phyloP scores from a whole-genome alignment of 148 eudicot species.

The Chenopodium album region DNA sequence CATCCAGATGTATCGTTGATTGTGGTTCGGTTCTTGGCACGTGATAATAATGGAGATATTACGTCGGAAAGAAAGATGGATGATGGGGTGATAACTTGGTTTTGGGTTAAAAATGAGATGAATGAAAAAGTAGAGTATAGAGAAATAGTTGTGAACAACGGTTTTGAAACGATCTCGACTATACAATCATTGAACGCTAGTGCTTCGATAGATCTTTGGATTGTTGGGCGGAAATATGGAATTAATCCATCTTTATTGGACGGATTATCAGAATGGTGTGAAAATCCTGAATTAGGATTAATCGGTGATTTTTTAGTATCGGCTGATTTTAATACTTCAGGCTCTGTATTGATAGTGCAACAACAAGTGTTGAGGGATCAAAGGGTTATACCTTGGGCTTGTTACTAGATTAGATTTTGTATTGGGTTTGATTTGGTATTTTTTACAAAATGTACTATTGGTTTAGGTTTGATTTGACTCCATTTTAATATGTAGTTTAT shows the following conservation, averaged over 20 bases:
- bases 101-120: conserved; percentile 83
- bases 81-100: conserved; percentile 79
- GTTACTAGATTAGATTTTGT: not conserved
- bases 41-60: conserved; percentile 41
- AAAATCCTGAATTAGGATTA: conserved; percentile 58
- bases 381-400: conserved; percentile 31
- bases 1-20: conserved; percentile 44
- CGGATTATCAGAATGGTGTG: conserved; percentile 67
- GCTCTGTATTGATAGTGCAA: conserved; percentile 74
- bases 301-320: conserved; percentile 68
- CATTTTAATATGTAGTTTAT: too few relatives aligned
- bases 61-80: conserved; percentile 72
- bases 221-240: conserved; percentile 66
- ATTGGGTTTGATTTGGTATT: too few relatives aligned
- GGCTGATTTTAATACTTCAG: conserved; percentile 40
- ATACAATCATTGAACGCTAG: conserved; percentile 48
- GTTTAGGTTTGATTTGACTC: too few relatives aligned
- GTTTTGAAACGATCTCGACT: conserved; percentile 62
- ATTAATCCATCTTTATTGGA: conserved; percentile 52
- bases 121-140: conserved; percentile 55
- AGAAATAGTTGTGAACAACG: conserved; percentile 69
- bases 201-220: conserved; percentile 56
- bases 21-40: conserved; percentile 58
- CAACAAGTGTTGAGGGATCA: conserved; percentile 73
- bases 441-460: too few relatives aligned